These are phyloP conservation scores for Aciculosporium take DNA, from an alignment of 2,329 filamentous ascomycete species.

Conservation along the genomic window DNA sequence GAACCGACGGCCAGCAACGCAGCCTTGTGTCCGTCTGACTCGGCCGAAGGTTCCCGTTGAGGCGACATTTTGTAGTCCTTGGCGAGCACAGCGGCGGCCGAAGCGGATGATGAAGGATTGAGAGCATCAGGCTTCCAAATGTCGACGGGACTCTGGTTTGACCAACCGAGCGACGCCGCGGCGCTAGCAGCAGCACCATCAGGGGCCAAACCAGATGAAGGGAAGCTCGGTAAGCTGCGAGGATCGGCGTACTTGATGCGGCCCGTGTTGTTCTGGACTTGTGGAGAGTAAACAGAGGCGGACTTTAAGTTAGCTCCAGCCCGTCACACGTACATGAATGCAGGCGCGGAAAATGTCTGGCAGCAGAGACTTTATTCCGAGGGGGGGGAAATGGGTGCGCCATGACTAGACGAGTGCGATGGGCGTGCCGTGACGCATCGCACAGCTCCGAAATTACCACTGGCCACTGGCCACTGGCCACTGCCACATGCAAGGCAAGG, in stretches of 20 bases:
- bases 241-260: slow-evolving; percentile 57
- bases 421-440: neutral
- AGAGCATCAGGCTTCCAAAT: slow-evolving; percentile 55
- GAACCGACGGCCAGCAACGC: slow-evolving; percentile 48
- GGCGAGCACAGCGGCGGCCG: slow-evolving; percentile 28
- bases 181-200: slow-evolving; percentile 53
- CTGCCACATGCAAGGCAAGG: neutral
- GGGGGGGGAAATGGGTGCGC: neutral
- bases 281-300: neutral
- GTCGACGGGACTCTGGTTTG: slow-evolving; percentile 50
- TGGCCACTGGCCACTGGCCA: neutral
- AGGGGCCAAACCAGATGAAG: slow-evolving; percentile 45
- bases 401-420: neutral
- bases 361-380: no score
- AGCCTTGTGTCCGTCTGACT: slow-evolving; percentile 56
- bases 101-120: slow-evolving; percentile 36
- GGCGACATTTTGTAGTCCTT: slow-evolving; percentile 31
- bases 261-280: slow-evolving; percentile 17
- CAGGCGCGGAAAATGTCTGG: neutral
- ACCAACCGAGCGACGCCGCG: slow-evolving; percentile 61
- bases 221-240: slow-evolving; percentile 60
- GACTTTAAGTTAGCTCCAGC: neutral
- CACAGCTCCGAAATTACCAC: neutral
- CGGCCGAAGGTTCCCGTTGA: slow-evolving; percentile 48
- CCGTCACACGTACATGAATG: neutral